Percentiles rank a stretch among this genome's conserved stretches.
These are phyloP conservation scores for Saturnispora bothae DNA, from an alignment of 805 yeast genomes.

Conservation along the genomic window DNA sequence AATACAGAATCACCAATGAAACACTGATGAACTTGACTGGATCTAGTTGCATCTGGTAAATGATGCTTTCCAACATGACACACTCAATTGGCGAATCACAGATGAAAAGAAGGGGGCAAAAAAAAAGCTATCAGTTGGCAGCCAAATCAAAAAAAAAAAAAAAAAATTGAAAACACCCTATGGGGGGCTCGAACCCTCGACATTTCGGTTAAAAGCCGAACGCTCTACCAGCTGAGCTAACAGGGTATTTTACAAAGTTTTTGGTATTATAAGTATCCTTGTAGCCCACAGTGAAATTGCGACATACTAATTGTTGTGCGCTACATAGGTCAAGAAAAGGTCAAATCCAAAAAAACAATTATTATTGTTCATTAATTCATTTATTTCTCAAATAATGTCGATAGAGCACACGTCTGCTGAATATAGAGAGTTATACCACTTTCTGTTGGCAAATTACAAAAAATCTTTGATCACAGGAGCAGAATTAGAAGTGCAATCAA, in stretches of 20 bases:
- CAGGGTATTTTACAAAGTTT: constrained; percentile 21
- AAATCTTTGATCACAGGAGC: not conserved
- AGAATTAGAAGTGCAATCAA: not conserved
- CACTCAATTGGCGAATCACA: too few species aligned
- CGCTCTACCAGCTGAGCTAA: constrained; percentile 64
- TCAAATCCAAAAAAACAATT: too few species aligned
- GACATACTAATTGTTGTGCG: not conserved
- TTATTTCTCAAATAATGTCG: not conserved
- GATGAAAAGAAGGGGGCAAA: too few species aligned
- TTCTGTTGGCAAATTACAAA: not conserved
- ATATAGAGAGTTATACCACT: constrained; percentile 2
- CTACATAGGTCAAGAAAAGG: too few species aligned
- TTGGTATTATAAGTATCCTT: too few species aligned
- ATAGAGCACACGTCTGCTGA: not conserved
- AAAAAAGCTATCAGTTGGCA: not conserved
- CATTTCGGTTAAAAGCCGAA: constrained; percentile 57
- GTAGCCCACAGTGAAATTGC: too few species aligned
- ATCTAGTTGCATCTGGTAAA: not conserved
- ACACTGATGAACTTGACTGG: constrained; percentile 6
- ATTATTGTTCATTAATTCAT: too few species aligned
- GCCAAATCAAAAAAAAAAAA: constrained; percentile 4
- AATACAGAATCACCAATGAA: constrained; percentile 5
- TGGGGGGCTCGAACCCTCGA: constrained; percentile 56
- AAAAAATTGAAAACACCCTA: constrained; percentile 31
- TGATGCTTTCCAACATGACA: not conserved